Base-by-base conservation (phyloP, 2,329 filamentous ascomycete species). In the Claviceps sp. region DNA sequence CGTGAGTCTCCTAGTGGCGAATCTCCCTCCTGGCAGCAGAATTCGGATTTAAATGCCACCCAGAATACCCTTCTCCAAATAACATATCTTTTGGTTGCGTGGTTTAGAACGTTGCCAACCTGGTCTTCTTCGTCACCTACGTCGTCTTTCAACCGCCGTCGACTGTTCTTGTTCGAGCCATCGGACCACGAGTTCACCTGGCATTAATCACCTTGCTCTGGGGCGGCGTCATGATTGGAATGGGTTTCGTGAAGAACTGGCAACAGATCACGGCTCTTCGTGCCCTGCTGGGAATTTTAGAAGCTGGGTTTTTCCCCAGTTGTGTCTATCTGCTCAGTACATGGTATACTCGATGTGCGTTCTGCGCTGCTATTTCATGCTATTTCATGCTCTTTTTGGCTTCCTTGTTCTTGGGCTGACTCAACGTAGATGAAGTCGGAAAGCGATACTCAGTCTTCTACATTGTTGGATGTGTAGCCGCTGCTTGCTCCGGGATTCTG, bases 81-180 rank as follows among this genome's bases (percentile, higher is more conserved):
- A 9, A 22, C 16, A 24, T 2, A 16, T 30, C 24, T 3, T 20
- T 36, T n/a, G n/a, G 1, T 1, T 26, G 5, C 16, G 13, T 38
- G 16, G 8, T 18, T 38, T 4, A 76, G 72, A 76, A 79, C n/a
- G 76, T 88, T 59, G 75, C 84, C 52, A 84, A 84, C 3, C 71
- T 88, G 38, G 73, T 87, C 60, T 89, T 89, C 70, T 89, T 88
- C 71, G 73, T 86, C 57, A 77, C 83, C 1, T 89, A 89, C 63
- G 76, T 84, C 55, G 50, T 86, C 49, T 84, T 87, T 55, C 84
- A 89, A 61, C 80, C 84, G 0, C 83, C 83, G 0, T 84, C 84
- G 2, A 88, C 85, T 0, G 69, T 88, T 43, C 65, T 87, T 37
- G 74, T 85, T 48, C 81, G 85, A 38, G 80, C 79, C 60, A 60